Base-by-base conservation (phyloP, 2,329 filamentous ascomycete genomes). In the Colletotrichum sp. region DNA sequence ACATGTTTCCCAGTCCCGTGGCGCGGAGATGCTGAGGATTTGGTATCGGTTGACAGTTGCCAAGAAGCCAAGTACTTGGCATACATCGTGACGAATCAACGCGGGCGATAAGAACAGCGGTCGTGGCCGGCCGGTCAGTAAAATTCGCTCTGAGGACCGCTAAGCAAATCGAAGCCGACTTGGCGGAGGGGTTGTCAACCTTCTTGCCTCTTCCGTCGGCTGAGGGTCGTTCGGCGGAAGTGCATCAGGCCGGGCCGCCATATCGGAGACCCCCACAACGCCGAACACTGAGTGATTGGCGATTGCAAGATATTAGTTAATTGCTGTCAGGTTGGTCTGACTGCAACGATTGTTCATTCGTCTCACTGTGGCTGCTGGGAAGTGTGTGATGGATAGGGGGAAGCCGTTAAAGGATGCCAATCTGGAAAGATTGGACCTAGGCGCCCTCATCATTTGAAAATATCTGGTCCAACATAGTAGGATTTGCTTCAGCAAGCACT, bases 1-100 rank as follows among this genome's bases (percentile, higher is more conserved):
- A 49, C 57, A 69, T 57, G n/a, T 59, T 24, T 26, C 34, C 59
- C 21, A 32, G 28, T 65, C 70, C 60, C 64, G 57, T 68, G 69
- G 63, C 21, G 39, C 69, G 57, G 69, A 76, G 57, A 76, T 72
- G 69, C 21, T 64, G 18, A 18, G 67, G 21, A 59, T 44, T 30
- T 49, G 26, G 39, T n/a, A 32, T 13, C 34, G 39, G 32, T n/a
- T 26, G 36, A 26, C 44, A 1, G 32, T 15, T 10, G 55, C 69
- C 64, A 73, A 73, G 73, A 13, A 49, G 55, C 69, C 64, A 73
- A 69, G 73, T 21, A 64, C 69, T 72, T 76, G 62, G 70, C 73
- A 12, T 49, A 49, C 70, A 76, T 63, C 34, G 26, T 7, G 21
- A 49, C 59, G 44, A 65, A 76, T 72, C 69, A 72, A 16, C 13